These are phyloP conservation scores for Suhomyces panamericanus DNA, from an alignment of 1,139 yeast species.

Conservation along the genomic window DNA sequence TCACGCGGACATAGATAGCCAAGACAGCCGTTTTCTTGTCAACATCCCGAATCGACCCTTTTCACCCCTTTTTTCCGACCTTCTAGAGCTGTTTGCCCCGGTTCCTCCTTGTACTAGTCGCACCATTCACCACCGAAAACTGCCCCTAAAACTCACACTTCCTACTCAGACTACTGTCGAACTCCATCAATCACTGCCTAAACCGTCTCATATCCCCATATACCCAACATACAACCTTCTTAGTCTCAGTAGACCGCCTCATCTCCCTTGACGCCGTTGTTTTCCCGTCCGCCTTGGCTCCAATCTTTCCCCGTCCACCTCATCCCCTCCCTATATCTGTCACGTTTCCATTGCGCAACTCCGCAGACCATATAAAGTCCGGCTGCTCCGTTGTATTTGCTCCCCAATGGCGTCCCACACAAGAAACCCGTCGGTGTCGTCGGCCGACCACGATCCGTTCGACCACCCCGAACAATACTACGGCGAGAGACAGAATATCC, in stretches of 20 bases:
- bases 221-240: background rate
- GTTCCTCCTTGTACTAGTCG: background rate
- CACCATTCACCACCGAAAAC: background rate
- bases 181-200: too few species aligned
- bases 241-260: background rate
- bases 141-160: too few species aligned
- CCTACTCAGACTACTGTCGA: too few species aligned
- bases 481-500: conserved; percentile 62
- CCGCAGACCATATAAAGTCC: background rate
- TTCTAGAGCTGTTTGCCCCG: background rate
- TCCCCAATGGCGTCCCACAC: conserved; percentile 6
- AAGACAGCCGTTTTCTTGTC: too few species aligned
- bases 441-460: conserved; percentile 58
- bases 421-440: conserved; percentile 34
- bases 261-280: background rate
- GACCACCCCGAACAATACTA: conserved; percentile 70
- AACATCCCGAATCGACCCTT: background rate
- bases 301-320: background rate
- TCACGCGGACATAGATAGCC: background rate
- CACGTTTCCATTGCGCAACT: conserved; percentile 1
- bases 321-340: conserved; percentile 1
- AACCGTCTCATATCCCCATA: too few species aligned
- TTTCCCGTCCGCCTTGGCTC: background rate
- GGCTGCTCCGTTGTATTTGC: background rate
- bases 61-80: background rate